These are phyloP conservation scores for Leptographium radiaticola DNA, from an alignment of 2,329 filamentous ascomycete genomes.

Conservation along the genomic window DNA sequence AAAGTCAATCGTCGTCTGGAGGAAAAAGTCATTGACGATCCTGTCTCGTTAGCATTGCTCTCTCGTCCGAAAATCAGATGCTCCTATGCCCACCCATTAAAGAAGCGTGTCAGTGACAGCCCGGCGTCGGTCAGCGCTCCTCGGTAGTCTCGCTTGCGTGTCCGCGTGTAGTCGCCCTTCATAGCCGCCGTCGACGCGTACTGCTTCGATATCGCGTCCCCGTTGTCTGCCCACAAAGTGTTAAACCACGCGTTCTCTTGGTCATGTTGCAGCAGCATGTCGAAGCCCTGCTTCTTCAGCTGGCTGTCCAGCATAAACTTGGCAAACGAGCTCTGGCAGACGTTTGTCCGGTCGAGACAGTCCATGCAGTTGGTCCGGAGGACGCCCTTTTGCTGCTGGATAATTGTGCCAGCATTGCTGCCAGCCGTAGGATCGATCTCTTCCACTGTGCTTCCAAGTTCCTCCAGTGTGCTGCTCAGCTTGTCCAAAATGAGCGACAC, in stretches of 20 bases:
- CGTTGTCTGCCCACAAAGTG: slow-evolving; percentile 92
- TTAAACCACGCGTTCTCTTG: slow-evolving; percentile 89
- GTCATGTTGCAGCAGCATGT: slow-evolving; percentile 62
- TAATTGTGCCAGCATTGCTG: slow-evolving; percentile 14
- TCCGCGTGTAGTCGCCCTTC: slow-evolving; percentile 93
- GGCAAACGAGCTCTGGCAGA: slow-evolving; percentile 84
- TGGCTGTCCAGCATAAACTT: slow-evolving; percentile 72
- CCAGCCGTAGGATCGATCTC: slow-evolving; percentile 14
- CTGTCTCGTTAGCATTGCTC: slow-evolving; percentile 35
- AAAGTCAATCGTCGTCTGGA: slow-evolving; percentile 90
- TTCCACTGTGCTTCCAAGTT: slow-evolving; percentile 56
- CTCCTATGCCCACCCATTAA: slow-evolving; percentile 41
- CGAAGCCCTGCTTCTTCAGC: slow-evolving; percentile 61
- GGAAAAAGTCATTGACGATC: slow-evolving; percentile 95
- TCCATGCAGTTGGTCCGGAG: slow-evolving; percentile 99
- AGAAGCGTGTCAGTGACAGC: slow-evolving; percentile 67
- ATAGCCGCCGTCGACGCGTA: slow-evolving; percentile 92
- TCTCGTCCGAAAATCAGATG: neutral
- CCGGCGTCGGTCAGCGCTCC: slow-evolving; percentile 87
- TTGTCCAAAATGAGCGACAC: slow-evolving; percentile 66
- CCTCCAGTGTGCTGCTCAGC: slow-evolving; percentile 53
- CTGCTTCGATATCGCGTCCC: slow-evolving; percentile 87
- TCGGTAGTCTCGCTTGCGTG: slow-evolving; percentile 76
- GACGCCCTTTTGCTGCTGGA: slow-evolving; percentile 53
- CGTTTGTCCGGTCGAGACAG: slow-evolving; percentile 89